Percentiles rank a stretch among this genome's conserved stretches.
Conservation (phyloP, 2,329 filamentous ascomycete genomes). For the Helotiales sp. region DNA sequence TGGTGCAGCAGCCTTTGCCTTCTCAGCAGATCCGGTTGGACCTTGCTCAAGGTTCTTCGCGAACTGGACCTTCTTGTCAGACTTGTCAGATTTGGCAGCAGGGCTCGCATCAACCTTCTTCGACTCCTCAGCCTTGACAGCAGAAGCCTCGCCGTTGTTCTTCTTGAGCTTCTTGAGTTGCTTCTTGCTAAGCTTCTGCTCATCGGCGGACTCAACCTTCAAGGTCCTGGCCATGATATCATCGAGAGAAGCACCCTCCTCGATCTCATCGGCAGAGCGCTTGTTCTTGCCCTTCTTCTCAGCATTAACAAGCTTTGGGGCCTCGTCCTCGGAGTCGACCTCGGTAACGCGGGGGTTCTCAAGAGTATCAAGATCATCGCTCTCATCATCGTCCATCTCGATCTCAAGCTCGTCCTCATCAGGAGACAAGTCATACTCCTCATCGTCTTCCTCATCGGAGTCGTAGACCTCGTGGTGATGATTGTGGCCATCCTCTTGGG, state of each 20-base stretch:
- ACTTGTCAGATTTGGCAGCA: conserved; percentile 57
- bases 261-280: conserved; percentile 77
- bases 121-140: conserved; percentile 60
- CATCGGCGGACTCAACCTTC: conserved; percentile 58
- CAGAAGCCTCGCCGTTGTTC: conserved; percentile 89
- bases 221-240: conserved; percentile 81
- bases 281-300: conserved; percentile 84
- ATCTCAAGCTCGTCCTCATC: conserved; percentile 76
- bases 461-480: conserved; percentile 65
- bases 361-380: conserved; percentile 78
- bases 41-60: conserved; percentile 99
- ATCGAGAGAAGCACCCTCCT: conserved; percentile 73
- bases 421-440: conserved; percentile 81
- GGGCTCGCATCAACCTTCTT: conserved; percentile 56
- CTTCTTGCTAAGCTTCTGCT: conserved; percentile 89
- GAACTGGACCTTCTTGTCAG: conserved; percentile 96
- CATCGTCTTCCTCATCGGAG: conserved; percentile 65
- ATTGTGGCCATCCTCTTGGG: conserved; percentile 60
- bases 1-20: conserved; percentile 54
- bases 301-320: conserved; percentile 59
- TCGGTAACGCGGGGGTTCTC: conserved; percentile 83
- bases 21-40: conserved; percentile 73
- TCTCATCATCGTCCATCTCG: conserved; percentile 62
- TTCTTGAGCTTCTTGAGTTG: conserved; percentile 98
- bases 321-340: conserved; percentile 78